These are phyloP conservation scores for Lasiodiplodia sp. DNA, from an alignment of 2,329 filamentous ascomycete genomes.

Conservation along the genomic window DNA sequence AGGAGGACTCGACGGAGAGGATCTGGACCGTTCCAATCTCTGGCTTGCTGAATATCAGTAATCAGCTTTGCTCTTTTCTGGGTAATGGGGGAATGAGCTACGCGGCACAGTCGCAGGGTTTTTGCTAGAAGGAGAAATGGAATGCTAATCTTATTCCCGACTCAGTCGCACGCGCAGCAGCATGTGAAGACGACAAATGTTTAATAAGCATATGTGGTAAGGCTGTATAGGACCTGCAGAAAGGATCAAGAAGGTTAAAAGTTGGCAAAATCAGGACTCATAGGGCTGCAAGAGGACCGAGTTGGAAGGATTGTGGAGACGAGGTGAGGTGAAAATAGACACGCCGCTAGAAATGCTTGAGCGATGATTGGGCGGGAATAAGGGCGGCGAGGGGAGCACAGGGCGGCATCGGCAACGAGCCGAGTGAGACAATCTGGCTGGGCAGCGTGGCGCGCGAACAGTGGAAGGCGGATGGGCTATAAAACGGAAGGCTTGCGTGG, in stretches of 20 bases:
- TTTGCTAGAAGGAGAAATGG: neutral
- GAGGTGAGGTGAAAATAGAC: constrained; percentile 19
- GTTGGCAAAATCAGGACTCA: neutral
- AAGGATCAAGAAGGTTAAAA: neutral
- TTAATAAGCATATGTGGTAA: neutral
- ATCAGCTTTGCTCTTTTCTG: no score
- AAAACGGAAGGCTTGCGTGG: neutral
- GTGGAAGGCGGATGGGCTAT: neutral
- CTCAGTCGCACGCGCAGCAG: neutral
- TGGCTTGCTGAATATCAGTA: no score
- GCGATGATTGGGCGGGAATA: constrained; percentile 16
- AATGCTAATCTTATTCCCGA: neutral
- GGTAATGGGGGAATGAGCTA: no score
- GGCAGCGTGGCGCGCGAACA: neutral
- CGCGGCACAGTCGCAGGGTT: no score
- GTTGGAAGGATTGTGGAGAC: constrained; percentile 3
- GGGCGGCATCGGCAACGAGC: constrained; percentile 12
- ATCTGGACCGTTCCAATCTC: no score
- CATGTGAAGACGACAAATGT: neutral
- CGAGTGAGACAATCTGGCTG: neutral
- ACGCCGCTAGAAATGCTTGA: neutral
- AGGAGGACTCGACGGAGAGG: no score
- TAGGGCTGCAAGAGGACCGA: neutral
- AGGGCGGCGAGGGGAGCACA: constrained; percentile 12
- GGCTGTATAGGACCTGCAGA: neutral